Evolutionary conservation across 352 stramenopile genomes (phyloP).

Genomic region (Globisporangium barbulae): DNA sequence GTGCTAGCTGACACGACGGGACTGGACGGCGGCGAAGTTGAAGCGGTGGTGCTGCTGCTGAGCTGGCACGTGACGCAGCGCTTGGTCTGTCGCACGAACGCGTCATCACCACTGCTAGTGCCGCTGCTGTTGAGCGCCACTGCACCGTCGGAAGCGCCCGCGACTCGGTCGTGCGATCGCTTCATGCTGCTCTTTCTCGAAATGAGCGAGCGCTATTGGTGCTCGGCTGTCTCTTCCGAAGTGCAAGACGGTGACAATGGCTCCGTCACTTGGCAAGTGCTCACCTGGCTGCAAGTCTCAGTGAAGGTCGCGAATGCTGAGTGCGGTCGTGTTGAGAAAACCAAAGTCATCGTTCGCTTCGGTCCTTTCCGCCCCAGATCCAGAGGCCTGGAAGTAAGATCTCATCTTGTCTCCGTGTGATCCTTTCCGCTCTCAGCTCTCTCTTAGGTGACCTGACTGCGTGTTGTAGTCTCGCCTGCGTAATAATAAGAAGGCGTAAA

Average conservation of each 20-base stretch:
- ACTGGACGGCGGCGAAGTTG: constrained; percentile 3
- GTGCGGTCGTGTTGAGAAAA: constrained; percentile 13
- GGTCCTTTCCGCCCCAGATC: constrained; percentile 10
- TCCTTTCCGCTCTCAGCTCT: constrained; percentile 12
- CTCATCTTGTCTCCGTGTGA: constrained; percentile 29
- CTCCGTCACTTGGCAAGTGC: constrained; percentile 13
- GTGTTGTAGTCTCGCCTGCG: background rate
- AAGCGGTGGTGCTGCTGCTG: constrained; percentile 1
- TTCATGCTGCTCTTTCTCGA: constrained; percentile 27
- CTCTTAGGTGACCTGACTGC: background rate
- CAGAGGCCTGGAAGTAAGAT: constrained; percentile 17
- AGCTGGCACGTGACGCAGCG: constrained; percentile 15
- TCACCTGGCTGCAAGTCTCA: background rate
- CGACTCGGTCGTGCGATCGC: constrained; percentile 42
- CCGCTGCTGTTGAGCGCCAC: constrained; percentile 2
- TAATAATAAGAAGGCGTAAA: constrained; percentile 16
- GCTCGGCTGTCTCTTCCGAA: background rate
- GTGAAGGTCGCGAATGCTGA: background rate
- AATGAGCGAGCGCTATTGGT: background rate
- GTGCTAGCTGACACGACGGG: background rate
- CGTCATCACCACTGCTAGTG: constrained; percentile 9
- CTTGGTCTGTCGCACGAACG: constrained; percentile 17
- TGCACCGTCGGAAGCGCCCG: constrained; percentile 6
- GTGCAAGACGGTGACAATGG: background rate
- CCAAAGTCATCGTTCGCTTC: background rate